A percentile compares a stretch with the other conserved stretches of the same genome.
Evolutionary conservation across 768 basidiomycete genomes (phyloP).

Genomic region (Phaffia australis): DNA sequence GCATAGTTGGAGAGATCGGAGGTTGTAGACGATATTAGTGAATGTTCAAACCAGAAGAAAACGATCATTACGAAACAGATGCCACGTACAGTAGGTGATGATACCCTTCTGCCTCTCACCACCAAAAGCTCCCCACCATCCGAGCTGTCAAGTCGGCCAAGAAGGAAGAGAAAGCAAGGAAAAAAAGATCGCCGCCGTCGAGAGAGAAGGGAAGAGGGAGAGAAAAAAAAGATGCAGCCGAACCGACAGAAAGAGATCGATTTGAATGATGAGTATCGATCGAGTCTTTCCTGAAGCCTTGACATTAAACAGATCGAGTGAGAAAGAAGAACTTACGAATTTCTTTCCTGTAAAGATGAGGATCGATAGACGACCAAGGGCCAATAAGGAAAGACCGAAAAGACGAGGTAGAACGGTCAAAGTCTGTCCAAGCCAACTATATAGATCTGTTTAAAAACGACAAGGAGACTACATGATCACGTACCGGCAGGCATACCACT

Average conservation of each 20-base stretch:
- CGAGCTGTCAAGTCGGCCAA: conserved; percentile 7
- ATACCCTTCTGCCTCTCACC: conserved; percentile 19
- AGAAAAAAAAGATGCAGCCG: no score
- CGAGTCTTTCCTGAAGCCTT: no score
- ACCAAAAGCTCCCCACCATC: conserved; percentile 22
- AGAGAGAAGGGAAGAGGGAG: no score
- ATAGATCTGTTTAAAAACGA: no score
- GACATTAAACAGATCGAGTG: no score
- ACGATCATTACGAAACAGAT: not conserved
- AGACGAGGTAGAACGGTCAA: not conserved
- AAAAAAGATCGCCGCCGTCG: not conserved
- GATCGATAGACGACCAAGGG: not conserved
- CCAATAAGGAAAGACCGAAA: not conserved
- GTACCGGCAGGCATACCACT: no score
- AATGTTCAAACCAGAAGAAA: not conserved
- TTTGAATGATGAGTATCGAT: no score
- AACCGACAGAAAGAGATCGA: no score
- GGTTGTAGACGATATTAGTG: not conserved
- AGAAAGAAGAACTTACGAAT: not conserved
- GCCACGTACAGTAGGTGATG: conserved; percentile 8
- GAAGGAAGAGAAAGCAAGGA: not conserved
- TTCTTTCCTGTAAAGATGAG: conserved; percentile 9
- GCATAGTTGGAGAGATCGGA: not conserved
- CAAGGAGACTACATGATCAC: no score
- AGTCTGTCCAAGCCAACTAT: no score